Evolutionary conservation across 192 early-diverging fungal genomes (phyloP).

Genomic region (Coemansia sp.): DNA sequence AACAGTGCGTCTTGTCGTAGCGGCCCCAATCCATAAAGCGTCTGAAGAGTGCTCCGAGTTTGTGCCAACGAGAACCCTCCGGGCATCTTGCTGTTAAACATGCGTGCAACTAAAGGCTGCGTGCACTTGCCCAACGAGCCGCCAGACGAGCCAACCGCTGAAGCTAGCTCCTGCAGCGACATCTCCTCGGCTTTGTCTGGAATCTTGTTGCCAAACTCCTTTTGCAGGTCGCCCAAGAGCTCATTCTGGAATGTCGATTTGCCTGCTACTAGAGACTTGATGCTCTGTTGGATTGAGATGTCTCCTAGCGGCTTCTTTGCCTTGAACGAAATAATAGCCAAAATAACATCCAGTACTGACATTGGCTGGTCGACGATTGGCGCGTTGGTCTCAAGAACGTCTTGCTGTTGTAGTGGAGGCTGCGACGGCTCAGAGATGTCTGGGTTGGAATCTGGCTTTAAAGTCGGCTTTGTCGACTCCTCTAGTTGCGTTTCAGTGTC

Average conservation of each 20-base stretch:
- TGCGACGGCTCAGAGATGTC: not conserved
- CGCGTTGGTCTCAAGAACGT: too few relatives aligned
- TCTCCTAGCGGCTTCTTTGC: conserved; percentile 79
- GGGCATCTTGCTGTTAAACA: conserved; percentile 89
- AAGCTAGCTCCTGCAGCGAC: conserved; percentile 72
- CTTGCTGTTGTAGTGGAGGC: not conserved
- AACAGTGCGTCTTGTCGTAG: conserved; percentile 76
- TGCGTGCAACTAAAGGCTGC: conserved; percentile 67
- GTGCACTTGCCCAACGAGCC: conserved; percentile 85
- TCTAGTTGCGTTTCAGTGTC: not conserved
- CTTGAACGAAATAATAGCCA: conserved; percentile 83
- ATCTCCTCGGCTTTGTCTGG: conserved; percentile 92
- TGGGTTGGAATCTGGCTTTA: not conserved
- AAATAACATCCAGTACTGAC: conserved; percentile 72
- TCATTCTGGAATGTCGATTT: conserved; percentile 96
- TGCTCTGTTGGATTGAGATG: conserved; percentile 68
- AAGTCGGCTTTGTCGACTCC: not conserved
- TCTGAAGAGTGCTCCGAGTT: conserved; percentile 68
- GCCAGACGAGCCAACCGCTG: conserved; percentile 58
- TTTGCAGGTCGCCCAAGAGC: conserved; percentile 90
- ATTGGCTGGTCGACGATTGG: conserved; percentile 68
- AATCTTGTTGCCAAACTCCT: conserved; percentile 82
- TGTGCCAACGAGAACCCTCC: conserved; percentile 81
- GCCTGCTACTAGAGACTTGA: too few relatives aligned
- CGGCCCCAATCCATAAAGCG: conserved; percentile 76